Percentiles rank a stretch among this genome's conserved stretches.
Conservation (phyloP, 345 rosid genomes). For the Arabis alpina region DNA sequence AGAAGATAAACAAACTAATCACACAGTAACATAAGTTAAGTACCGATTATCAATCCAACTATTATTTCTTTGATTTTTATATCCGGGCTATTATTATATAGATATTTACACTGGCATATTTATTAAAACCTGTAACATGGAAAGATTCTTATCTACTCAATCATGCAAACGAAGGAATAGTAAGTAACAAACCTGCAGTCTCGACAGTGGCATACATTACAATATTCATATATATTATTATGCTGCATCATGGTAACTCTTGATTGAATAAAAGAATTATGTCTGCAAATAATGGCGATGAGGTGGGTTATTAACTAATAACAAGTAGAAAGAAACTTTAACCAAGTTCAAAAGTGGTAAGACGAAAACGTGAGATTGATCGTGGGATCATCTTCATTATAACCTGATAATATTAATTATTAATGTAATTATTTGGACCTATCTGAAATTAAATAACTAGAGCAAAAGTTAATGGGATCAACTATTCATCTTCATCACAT, state of each 20-base stretch:
- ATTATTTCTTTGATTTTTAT: not conserved
- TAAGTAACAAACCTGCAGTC: conserved; percentile 43
- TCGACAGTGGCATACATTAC: conserved; percentile 30
- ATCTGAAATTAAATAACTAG: conserved; percentile 33
- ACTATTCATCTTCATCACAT: conserved; percentile 32
- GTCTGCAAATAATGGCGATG: conserved; percentile 28
- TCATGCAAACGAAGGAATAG: conserved; percentile 45
- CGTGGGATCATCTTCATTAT: conserved; percentile 36
- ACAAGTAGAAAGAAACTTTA: conserved; percentile 28
- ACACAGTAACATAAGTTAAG: not conserved
- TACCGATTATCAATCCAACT: not conserved
- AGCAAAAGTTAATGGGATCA: conserved; percentile 17
- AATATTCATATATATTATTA: not conserved
- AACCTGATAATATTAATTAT: not conserved
- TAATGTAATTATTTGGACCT: conserved; percentile 29
- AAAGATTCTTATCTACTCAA: conserved; percentile 66
- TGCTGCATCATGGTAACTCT: conserved; percentile 28
- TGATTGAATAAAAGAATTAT: conserved; percentile 9
- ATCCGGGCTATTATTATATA: not conserved
- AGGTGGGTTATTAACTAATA: conserved; percentile 23
- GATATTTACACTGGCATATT: conserved; percentile 13
- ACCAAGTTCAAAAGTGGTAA: conserved; percentile 24
- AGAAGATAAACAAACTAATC: not conserved
- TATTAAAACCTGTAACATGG: conserved; percentile 55
- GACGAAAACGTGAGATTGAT: conserved; percentile 33